phyloP scores from a whole-genome alignment of 331 rosid species.

The Stylosanthes scabra region DNA sequence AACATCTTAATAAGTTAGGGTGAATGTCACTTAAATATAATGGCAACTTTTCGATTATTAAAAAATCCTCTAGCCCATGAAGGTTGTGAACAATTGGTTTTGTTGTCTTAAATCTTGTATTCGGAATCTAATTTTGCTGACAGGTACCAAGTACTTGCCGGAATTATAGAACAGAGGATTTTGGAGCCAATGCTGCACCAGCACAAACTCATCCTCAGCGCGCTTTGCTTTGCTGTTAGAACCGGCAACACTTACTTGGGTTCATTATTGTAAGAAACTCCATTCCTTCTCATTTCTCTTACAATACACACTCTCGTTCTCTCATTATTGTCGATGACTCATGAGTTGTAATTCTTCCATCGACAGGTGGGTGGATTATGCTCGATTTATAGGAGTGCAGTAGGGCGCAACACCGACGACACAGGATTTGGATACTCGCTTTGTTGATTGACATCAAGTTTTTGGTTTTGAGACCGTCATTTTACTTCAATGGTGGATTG shows the following conservation, averaged over 20 bases:
- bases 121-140: conserved; percentile 24
- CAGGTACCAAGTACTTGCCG: conserved; percentile 96
- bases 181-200: conserved; percentile 85
- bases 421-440: conserved; percentile 2
- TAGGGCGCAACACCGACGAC: conserved; percentile 44
- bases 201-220: conserved; percentile 77
- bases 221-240: conserved; percentile 74
- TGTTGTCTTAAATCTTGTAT: conserved; percentile 5
- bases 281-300: conserved; percentile 1
- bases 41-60: not conserved
- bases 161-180: conserved; percentile 83
- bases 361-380: conserved; percentile 95
- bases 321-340: conserved; percentile 3
- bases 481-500: conserved; percentile 22
- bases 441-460: conserved; percentile 13
- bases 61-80: conserved; percentile 12
- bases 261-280: conserved; percentile 76
- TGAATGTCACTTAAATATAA: not conserved
- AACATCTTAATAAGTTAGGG: not conserved
- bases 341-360: conserved; percentile 11
- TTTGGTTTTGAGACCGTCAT: conserved; percentile 23
- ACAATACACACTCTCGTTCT: not conserved
- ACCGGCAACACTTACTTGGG: conserved; percentile 96
- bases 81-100: conserved; percentile 2
- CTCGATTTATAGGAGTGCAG: conserved; percentile 85